Percentiles rank a stretch among this genome's conserved stretches.
These are phyloP conservation scores for Rhizopus stolonifer DNA, from an alignment of 371 early-diverging fungal species.

Conservation along the genomic window DNA sequence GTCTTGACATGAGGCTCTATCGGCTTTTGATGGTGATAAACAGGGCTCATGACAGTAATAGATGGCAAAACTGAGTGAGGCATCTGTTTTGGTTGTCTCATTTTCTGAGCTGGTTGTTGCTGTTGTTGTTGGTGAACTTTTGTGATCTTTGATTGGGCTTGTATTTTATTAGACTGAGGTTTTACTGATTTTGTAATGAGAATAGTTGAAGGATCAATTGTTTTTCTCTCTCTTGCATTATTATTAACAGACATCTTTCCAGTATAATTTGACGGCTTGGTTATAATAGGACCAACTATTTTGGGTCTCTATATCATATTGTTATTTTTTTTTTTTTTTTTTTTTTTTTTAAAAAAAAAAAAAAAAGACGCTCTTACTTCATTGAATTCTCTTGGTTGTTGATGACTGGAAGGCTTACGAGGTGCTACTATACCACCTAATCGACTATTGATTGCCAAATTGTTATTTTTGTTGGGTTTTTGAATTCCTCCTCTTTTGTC, in stretches of 20 bases:
- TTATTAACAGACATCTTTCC: neutral
- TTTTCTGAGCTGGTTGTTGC: neutral
- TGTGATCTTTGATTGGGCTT: slow-evolving; percentile 1
- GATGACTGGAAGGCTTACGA: neutral
- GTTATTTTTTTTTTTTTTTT: neutral
- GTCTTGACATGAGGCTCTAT: slow-evolving; percentile 7
- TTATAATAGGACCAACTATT: neutral
- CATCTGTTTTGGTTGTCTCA: neutral
- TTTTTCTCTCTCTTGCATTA: neutral
- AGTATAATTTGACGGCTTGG: neutral
- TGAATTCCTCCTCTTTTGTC: neutral
- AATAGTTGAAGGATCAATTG: slow-evolving; percentile 13
- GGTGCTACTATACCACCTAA: neutral
- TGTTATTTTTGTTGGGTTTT: neutral
- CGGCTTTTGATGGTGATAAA: slow-evolving; percentile 4
- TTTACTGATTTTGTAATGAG: slow-evolving; percentile 18
- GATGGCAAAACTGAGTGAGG: neutral
- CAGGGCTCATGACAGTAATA: neutral
- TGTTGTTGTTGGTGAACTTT: neutral
- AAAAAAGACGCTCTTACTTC: neutral
- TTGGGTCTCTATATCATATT: neutral
- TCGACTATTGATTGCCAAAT: neutral
- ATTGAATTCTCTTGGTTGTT: neutral
- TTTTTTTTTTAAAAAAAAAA: too few relatives aligned
- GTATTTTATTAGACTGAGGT: neutral